Evolutionary conservation across 108 stramenopile species (phyloP), one percentile per base, ranked within the genome.

Genomic region (Cylindrotheca closterium): DNA sequence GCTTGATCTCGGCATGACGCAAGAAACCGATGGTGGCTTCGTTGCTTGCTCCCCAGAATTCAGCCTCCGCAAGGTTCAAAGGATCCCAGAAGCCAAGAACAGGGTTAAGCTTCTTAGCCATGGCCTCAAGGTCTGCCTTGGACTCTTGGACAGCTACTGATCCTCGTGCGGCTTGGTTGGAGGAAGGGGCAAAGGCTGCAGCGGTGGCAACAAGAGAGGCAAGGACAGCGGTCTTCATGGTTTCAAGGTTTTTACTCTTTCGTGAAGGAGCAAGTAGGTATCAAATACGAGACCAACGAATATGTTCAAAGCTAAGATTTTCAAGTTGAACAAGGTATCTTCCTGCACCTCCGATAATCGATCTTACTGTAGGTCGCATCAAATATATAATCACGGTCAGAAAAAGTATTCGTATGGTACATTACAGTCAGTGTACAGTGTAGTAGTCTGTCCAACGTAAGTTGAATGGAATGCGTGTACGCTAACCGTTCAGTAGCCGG

Each of bases 1-100:
- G 88, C 79, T 90, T 90, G 77, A 90, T 90, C 54, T 90, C 88
- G 46, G 85, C 70, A 37, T 90, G 88, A 50, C 88, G 73, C 47
- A 90, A 71, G 73, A 86, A 90, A 1, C 68, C 83, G 60, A 90
- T 90, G 59, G 83, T 82, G 52, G 63, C 81, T 61, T 87, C 88
- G 25, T 89, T 82, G 27, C 67, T 57, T 10, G 46, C 54, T 5
- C 80, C 83, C 86, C 86, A 88, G 70, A 88, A 88, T 60, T 84
- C 78, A 37, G 75, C 69, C 7, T 79, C 82, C 3, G 82, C 79
- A 65, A 83, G 74, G 73, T 82, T 78, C 58, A 86, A 68, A 54
- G 87, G 87, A 77, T 89, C 87, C 48, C 83, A 89, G 72, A 81
- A 89, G 21, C 72, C 72, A 29, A 89, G 30, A 27, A 71, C 59